These are phyloP conservation scores for Spiraea crenata DNA, from an alignment of 331 rosid species.

Conservation along the genomic window DNA sequence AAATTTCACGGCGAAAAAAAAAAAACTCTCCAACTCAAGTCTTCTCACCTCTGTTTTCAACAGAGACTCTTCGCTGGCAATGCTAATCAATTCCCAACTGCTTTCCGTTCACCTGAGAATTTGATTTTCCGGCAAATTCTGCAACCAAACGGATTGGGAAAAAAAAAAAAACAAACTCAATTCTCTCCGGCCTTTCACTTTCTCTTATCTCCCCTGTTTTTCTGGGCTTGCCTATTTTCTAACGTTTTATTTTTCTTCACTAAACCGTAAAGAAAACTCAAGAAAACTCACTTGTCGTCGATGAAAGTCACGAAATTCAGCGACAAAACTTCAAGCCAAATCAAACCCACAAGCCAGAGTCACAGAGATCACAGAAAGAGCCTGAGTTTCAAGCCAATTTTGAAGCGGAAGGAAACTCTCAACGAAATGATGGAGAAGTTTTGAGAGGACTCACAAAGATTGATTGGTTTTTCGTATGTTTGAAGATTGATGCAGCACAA, in stretches of 20 bases:
- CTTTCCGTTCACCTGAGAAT: conserved; percentile 20
- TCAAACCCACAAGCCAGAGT: conserved; percentile 31
- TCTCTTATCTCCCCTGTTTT: neutral
- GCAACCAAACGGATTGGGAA: conserved; percentile 14
- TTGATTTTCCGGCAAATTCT: conserved; percentile 19
- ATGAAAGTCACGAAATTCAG: conserved; percentile 26
- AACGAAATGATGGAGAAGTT: neutral
- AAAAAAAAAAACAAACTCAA: conserved; percentile 1
- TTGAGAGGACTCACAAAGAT: neutral
- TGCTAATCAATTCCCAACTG: conserved; percentile 37
- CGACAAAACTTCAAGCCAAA: conserved; percentile 35
- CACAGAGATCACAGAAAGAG: neutral
- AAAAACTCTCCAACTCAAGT: neutral
- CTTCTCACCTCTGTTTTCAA: conserved; percentile 16
- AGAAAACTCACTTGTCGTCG: neutral
- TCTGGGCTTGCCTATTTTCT: neutral
- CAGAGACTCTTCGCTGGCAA: conserved; percentile 43
- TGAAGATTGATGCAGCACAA: neutral
- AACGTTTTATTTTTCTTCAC: conserved; percentile 13
- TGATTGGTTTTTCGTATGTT: conserved; percentile 10
- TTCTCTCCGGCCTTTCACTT: neutral
- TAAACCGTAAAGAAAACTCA: conserved; percentile 56
- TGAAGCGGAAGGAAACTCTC: neutral
- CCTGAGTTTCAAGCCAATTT: neutral
- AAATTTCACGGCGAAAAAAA: conserved; percentile 40